phyloP scores from a whole-genome alignment of 495 filamentous ascomycete species.

The Xylaria nigripes region DNA sequence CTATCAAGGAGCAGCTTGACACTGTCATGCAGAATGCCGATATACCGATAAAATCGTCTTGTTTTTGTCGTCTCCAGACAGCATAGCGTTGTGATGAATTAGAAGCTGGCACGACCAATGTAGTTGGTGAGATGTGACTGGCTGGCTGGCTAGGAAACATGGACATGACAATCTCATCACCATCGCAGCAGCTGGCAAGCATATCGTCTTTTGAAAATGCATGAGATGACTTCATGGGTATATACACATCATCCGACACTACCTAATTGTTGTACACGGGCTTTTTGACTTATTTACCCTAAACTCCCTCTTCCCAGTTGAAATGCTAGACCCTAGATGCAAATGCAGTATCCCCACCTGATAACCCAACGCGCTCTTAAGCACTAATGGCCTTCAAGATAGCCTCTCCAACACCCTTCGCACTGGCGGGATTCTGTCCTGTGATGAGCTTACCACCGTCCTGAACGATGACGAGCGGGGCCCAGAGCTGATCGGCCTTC shows the following conservation, averaged over 20 bases:
- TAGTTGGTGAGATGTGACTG: not conserved
- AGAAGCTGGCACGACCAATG: not conserved
- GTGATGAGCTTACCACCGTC: conserved; percentile 54
- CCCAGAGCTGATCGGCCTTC: conserved; percentile 53
- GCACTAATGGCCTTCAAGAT: conserved; percentile 28
- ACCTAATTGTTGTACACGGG: not conserved
- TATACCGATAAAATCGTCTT: conserved; percentile 50
- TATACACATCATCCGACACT: not conserved
- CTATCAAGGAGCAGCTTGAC: conserved; percentile 41
- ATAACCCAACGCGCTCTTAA: not conserved
- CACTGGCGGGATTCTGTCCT: conserved; percentile 67
- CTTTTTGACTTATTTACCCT: no score
- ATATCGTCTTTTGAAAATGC: not conserved
- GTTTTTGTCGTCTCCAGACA: conserved; percentile 46
- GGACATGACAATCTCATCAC: not conserved
- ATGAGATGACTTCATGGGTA: not conserved
- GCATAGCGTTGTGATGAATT: not conserved
- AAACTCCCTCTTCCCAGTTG: not conserved
- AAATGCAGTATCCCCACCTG: no score
- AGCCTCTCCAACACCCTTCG: conserved; percentile 49
- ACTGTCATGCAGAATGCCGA: conserved; percentile 48
- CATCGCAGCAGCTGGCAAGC: not conserved
- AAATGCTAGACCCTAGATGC: no score
- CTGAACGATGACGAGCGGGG: conserved; percentile 50
- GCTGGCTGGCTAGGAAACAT: not conserved